Conservation (phyloP, 2,329 filamentous ascomycete species). For the Lecanoromycetidae sp. region DNA sequence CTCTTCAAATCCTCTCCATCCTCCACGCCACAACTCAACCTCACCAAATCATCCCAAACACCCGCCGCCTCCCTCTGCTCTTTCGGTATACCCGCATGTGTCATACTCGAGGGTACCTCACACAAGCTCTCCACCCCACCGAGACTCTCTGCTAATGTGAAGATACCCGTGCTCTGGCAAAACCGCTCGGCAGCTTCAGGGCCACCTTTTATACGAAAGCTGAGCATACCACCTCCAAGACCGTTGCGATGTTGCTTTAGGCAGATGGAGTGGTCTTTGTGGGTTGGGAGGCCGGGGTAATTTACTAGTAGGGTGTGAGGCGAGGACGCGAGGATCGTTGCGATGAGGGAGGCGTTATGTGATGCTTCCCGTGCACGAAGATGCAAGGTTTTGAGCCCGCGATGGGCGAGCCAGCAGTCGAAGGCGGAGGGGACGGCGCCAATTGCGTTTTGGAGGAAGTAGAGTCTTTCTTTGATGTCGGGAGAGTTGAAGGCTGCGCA, state of each 20-base stretch:
- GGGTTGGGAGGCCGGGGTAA: constrained; percentile 82
- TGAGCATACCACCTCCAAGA: constrained; percentile 94
- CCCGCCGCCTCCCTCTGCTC: constrained; percentile 85
- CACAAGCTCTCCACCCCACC: constrained; percentile 86
- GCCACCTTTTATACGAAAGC: constrained; percentile 84
- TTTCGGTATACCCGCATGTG: constrained; percentile 84
- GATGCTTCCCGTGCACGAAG: constrained; percentile 77
- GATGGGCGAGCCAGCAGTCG: constrained; percentile 95
- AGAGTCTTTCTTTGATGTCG: constrained; percentile 60
- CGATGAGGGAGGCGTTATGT: constrained; percentile 67
- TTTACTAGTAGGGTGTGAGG: constrained; percentile 80
- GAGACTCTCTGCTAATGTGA: constrained; percentile 83
- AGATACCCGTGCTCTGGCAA: constrained; percentile 79
- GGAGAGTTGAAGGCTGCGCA: constrained; percentile 89
- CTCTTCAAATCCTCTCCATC: constrained; percentile 71
- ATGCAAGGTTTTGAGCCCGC: constrained; percentile 92
- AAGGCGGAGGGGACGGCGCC: constrained; percentile 90
- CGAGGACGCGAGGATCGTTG: constrained; percentile 63
- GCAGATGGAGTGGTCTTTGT: constrained; percentile 75
- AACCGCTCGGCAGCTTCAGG: constrained; percentile 78
- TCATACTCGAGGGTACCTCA: constrained; percentile 92
- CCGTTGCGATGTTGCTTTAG: constrained; percentile 84
- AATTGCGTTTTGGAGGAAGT: constrained; percentile 94
- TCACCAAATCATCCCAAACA: constrained; percentile 86
- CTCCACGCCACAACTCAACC: constrained; percentile 89